Evolutionary conservation across 192 early-diverging fungal species (phyloP), one percentile per base, ranked within the genome.

Genomic region (Coemansia brasiliensis): DNA sequence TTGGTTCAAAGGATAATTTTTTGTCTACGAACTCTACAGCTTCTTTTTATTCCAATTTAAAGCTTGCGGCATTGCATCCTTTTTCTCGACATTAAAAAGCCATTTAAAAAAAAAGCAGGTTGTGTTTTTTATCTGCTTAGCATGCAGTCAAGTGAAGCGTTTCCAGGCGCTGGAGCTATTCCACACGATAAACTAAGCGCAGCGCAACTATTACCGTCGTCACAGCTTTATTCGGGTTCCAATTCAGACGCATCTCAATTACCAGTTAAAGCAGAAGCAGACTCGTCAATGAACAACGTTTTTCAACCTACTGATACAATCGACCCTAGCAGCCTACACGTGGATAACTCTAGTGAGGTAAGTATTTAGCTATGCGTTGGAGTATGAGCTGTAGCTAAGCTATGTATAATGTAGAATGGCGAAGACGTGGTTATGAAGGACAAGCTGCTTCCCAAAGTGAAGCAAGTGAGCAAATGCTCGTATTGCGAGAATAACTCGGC

Each of bases 401-500:
- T 27, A 49, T 24, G 10, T 12, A 8, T 13, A 10, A 3, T 52
- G 37, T 67, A 74, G 65, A 67, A 58, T 25, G 69, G 69, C 65
- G 76, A 79, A 37, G 76, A 79, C 57, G 57, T 79, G 35, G 48
- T 79, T 6, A 65, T 71, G 57, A 79, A 79, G 56, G 76, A 79
- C 41, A 65, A 57, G 69, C 59, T 79, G 27, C 51, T 79, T 45
- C 76, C 76, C 48, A 79, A 79, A 46, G 62, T 72, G 27, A 79
- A 79, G 62, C 76, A 79, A 49, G 76, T 79, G 40, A 72, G 76
- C 65, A 68, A 65, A 55, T 79, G 76, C 65, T 69, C 61, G 38
- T 79, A 79, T 52, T 79, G 76, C 66, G 65, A 79, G 55, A 39
- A 29, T 44, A 79, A 79, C 69, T 79, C 76, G 24, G 76, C 69